phyloP scores from a whole-genome alignment of 129 eudicot genomes.

The Chrysanthemum makinoi region DNA sequence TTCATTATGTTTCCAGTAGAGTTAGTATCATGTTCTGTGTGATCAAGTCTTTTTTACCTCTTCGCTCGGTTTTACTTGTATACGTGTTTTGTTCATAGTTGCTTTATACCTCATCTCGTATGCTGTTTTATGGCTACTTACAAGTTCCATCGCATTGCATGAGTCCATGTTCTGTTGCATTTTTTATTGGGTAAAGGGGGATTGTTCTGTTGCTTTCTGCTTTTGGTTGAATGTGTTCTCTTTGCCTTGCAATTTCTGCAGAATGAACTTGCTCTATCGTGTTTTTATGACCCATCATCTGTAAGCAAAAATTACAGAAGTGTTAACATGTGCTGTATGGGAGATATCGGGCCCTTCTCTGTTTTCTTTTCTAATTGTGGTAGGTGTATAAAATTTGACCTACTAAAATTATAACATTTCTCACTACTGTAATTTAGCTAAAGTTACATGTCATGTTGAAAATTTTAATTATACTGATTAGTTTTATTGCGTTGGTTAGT shows the following conservation, averaged over 20 bases:
- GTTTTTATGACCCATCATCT: neutral
- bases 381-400: too few species aligned
- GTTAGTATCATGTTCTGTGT: constrained; percentile 24
- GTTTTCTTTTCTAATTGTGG: neutral
- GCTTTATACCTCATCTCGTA: neutral
- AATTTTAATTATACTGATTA: too few species aligned
- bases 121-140: constrained; percentile 5
- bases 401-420: too few species aligned
- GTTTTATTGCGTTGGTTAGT: too few species aligned
- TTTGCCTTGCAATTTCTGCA: constrained; percentile 6
- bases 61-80: neutral
- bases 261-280: neutral
- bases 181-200: too few species aligned
- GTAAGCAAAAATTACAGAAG: too few species aligned
- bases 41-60: neutral
- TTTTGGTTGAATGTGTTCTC: neutral
- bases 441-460: too few species aligned
- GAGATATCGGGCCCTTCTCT: neutral
- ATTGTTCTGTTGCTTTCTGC: neutral
- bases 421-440: too few species aligned
- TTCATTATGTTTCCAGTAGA: constrained; percentile 21
- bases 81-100: neutral
- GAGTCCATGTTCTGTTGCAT: neutral
- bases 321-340: too few species aligned
- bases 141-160: neutral